Percentiles rank a stretch among this genome's conserved stretches.
These are phyloP conservation scores for Dactylellina drechsleri DNA, from an alignment of 2,329 filamentous ascomycete species.

Conservation along the genomic window DNA sequence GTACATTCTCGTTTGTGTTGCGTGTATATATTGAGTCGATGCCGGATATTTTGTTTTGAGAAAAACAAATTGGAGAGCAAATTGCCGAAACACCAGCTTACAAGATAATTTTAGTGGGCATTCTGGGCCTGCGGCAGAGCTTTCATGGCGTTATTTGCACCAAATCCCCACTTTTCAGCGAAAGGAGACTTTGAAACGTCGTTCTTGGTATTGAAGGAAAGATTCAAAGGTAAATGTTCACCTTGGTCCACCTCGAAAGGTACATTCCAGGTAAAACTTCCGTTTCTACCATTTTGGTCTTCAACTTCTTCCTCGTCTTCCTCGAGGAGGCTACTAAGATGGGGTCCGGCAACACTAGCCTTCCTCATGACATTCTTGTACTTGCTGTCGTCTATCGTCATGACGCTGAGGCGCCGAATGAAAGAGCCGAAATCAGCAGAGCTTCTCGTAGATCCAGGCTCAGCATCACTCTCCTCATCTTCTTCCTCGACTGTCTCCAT, in stretches of 20 bases:
- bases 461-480: slow-evolving; percentile 20
- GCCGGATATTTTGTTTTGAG: not conserved
- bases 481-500: slow-evolving; percentile 52
- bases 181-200: slow-evolving; percentile 36
- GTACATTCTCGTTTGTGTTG: too few relatives aligned
- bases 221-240: slow-evolving; percentile 15
- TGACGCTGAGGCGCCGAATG: slow-evolving; percentile 41
- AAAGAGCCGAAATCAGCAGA: slow-evolving; percentile 43
- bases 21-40: not conserved
- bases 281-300: slow-evolving; percentile 26
- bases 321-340: slow-evolving; percentile 36
- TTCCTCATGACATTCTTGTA: slow-evolving; percentile 42
- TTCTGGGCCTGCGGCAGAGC: slow-evolving; percentile 29
- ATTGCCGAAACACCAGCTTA: too few relatives aligned
- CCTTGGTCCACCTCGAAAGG: slow-evolving; percentile 32
- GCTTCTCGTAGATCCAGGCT: slow-evolving; percentile 24
- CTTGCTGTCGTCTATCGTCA: slow-evolving; percentile 47
- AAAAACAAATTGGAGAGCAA: not conserved
- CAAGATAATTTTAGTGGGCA: slow-evolving; percentile 11
- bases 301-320: slow-evolving; percentile 38
- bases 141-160: slow-evolving; percentile 22
- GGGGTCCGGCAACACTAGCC: slow-evolving; percentile 30
- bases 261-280: slow-evolving; percentile 41
- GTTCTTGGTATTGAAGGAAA: slow-evolving; percentile 28
- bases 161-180: slow-evolving; percentile 45